These are phyloP conservation scores for Cystofilobasidium ferigula DNA, from an alignment of 768 basidiomycete genomes.

Conservation along the genomic window DNA sequence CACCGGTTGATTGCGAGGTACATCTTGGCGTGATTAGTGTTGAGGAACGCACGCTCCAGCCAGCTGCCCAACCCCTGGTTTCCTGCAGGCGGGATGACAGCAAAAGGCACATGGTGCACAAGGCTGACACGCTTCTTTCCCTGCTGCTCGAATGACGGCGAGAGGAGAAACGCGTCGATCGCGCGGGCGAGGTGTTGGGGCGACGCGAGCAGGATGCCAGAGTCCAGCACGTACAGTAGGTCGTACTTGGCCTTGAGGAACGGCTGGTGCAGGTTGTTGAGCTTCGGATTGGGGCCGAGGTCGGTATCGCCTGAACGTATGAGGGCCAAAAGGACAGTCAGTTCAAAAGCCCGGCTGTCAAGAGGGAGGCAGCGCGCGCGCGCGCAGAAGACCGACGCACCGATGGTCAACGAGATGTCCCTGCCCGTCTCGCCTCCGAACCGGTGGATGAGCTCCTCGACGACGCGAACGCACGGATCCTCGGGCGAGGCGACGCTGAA, in stretches of 20 bases:
- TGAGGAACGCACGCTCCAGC: slow-evolving; percentile 86
- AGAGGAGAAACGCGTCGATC: slow-evolving; percentile 54
- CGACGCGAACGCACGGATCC: slow-evolving; percentile 80
- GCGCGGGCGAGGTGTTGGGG: slow-evolving; percentile 71
- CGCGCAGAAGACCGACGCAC: slow-evolving; percentile 41
- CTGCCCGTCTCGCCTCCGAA: slow-evolving; percentile 47
- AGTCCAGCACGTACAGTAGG: slow-evolving; percentile 92
- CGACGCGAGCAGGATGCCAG: slow-evolving; percentile 67
- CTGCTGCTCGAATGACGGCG: slow-evolving; percentile 1
- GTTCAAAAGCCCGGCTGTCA: neutral
- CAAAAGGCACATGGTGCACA: slow-evolving; percentile 93
- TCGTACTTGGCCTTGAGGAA: slow-evolving; percentile 72
- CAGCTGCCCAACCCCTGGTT: slow-evolving; percentile 54
- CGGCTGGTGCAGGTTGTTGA: slow-evolving; percentile 84
- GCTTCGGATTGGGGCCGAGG: slow-evolving; percentile 90
- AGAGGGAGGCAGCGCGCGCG: neutral
- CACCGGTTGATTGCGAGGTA: slow-evolving; percentile 63
- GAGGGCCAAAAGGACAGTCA: neutral
- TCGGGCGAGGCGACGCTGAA: slow-evolving; percentile 78
- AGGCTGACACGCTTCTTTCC: slow-evolving; percentile 53
- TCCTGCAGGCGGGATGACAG: slow-evolving; percentile 51
- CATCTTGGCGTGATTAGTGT: slow-evolving; percentile 97
- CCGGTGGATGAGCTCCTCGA: slow-evolving; percentile 60
- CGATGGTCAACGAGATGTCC: slow-evolving; percentile 59
- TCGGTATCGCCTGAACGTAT: slow-evolving; percentile 56